Evolutionary conservation across 805 yeast genomes (phyloP).

Genomic region (Wickerhamomyces alni): DNA sequence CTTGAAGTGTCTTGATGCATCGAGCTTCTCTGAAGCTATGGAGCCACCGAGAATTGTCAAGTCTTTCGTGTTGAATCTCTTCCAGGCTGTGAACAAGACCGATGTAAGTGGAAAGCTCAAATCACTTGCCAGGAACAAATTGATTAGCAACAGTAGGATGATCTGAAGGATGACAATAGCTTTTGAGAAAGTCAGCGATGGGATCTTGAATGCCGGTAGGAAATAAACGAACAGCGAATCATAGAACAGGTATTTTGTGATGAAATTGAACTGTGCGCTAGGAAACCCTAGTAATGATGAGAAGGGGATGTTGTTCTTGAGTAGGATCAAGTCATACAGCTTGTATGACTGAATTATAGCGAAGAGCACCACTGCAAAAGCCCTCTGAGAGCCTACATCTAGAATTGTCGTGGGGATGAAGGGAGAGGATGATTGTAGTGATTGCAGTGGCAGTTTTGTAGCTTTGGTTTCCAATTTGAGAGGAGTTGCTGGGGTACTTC

Average conservation of each 20-base stretch:
- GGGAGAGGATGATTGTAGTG: constrained; percentile 17
- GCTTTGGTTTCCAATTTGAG: background rate
- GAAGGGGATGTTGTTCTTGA: constrained; percentile 40
- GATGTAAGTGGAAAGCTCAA: constrained; percentile 42
- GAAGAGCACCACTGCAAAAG: constrained; percentile 60
- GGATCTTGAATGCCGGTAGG: constrained; percentile 72
- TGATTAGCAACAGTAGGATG: constrained; percentile 37
- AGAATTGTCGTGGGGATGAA: constrained; percentile 60
- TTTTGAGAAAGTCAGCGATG: constrained; percentile 63
- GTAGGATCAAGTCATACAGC: constrained; percentile 57
- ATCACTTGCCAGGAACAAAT: constrained; percentile 50
- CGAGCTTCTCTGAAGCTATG: constrained; percentile 26
- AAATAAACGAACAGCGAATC: constrained; percentile 68
- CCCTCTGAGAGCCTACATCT: constrained; percentile 74
- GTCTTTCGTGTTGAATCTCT: constrained; percentile 36
- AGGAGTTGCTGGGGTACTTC: background rate
- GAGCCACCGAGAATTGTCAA: constrained; percentile 48
- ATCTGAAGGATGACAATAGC: constrained; percentile 46
- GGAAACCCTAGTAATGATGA: constrained; percentile 30
- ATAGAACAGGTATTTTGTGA: constrained; percentile 62
- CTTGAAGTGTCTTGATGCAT: constrained; percentile 49
- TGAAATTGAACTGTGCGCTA: constrained; percentile 49
- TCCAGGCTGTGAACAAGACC: constrained; percentile 37
- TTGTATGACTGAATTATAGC: constrained; percentile 82
- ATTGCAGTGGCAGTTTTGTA: constrained; percentile 1